Evolutionary conservation across 2,329 filamentous ascomycete genomes (phyloP).

Genomic region (Podosphaera xanthii): DNA sequence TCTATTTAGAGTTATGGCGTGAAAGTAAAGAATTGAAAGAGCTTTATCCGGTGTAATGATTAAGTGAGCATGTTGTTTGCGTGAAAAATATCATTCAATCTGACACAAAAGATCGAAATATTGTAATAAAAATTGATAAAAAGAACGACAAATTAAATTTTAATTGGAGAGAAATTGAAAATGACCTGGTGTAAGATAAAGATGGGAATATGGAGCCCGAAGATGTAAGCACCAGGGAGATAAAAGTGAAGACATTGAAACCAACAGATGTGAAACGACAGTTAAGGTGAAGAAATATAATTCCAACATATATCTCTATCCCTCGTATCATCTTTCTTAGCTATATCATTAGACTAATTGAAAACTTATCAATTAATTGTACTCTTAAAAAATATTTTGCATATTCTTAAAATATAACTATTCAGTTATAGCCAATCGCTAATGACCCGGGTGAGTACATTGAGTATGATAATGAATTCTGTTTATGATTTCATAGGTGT

Average conservation of each 20-base stretch:
- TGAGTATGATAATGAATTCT: background rate
- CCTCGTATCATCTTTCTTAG: background rate
- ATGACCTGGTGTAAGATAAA: too few relatives aligned
- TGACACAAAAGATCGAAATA: background rate
- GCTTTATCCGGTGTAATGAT: background rate
- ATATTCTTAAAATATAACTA: background rate
- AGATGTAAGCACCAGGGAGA: background rate
- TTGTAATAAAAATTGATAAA: background rate
- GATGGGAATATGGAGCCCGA: background rate
- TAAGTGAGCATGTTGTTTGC: background rate
- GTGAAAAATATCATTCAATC: background rate
- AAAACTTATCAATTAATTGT: too few relatives aligned
- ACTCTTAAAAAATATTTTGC: background rate
- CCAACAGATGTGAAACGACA: background rate
- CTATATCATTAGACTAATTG: background rate
- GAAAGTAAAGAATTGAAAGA: background rate
- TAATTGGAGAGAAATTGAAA: too few relatives aligned
- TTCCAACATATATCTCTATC: background rate
- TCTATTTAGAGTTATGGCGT: constrained; percentile 1
- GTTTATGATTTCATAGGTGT: background rate
- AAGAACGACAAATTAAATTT: background rate
- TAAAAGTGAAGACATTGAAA: background rate
- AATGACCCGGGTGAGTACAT: too few relatives aligned
- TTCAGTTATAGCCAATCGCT: background rate
- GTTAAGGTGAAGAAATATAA: background rate